Evolutionary conservation across 83 land plant species (phyloP).

Genomic region (Picea mariana): DNA sequence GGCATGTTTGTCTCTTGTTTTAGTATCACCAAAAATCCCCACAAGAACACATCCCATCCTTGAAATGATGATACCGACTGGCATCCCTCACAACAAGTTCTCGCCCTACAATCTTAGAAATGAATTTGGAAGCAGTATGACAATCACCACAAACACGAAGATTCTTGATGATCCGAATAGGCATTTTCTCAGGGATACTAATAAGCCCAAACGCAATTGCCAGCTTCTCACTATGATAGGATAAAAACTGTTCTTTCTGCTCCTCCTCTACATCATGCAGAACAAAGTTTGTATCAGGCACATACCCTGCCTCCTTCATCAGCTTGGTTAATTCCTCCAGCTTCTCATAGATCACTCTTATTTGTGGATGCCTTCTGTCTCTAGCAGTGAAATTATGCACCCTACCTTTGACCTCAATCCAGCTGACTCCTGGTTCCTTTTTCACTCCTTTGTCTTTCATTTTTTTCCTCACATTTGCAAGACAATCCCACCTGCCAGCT

Average conservation of each 20-base stretch:
- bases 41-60: constrained; percentile 32
- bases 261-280: constrained; percentile 6
- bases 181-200: constrained; percentile 19
- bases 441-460: too few relatives aligned
- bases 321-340: background rate
- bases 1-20: too few relatives aligned
- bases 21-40: constrained; percentile 38
- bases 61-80: constrained; percentile 37
- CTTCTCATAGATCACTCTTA: background rate
- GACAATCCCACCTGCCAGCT: too few relatives aligned
- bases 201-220: constrained; percentile 12
- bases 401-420: too few relatives aligned
- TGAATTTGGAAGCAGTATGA: constrained; percentile 41
- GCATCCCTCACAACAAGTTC: constrained; percentile 35
- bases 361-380: too few relatives aligned
- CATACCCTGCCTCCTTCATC: background rate
- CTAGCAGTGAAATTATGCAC: too few relatives aligned
- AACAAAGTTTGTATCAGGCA: background rate
- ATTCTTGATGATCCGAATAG: constrained; percentile 29
- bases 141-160: constrained; percentile 27
- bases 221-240: background rate
- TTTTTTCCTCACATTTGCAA: too few relatives aligned
- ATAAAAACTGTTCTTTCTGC: background rate
- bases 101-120: constrained; percentile 23
- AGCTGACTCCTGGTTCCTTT: too few relatives aligned